Conservation (phyloP, 768 basidiomycete species). For the Erythrobasidium yunnanense region DNA sequence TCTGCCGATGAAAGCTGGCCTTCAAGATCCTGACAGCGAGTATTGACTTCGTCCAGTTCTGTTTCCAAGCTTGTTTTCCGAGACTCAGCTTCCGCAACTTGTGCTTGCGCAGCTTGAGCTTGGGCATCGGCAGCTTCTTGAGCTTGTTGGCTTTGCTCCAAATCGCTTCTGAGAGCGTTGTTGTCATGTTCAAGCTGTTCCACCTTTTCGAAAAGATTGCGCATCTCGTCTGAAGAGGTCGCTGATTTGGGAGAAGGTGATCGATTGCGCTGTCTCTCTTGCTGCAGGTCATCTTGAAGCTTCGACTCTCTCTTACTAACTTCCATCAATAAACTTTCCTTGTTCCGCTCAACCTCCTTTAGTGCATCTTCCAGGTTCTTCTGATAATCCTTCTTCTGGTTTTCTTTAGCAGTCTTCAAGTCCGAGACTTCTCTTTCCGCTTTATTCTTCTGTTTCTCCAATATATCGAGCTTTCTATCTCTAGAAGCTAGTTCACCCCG, state of each 20-base stretch:
- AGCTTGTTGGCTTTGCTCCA: too few species aligned
- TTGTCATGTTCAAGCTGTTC: too few species aligned
- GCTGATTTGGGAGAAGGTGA: too few species aligned
- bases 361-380: background rate
- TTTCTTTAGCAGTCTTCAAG: background rate
- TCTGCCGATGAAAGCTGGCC: background rate
- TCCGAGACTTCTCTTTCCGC: background rate
- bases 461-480: conserved; percentile 5
- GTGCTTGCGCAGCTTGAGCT: conserved; percentile 2
- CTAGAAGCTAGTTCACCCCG: conserved; percentile 19
- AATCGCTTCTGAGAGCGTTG: too few species aligned
- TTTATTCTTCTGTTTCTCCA: background rate
- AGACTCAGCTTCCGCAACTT: too few species aligned
- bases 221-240: too few species aligned
- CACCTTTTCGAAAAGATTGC: too few species aligned
- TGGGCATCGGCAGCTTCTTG: background rate
- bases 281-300: conserved; percentile 1
- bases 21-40: background rate
- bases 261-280: background rate
- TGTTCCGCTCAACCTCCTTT: background rate
- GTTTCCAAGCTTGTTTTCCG: background rate
- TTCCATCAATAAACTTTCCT: background rate
- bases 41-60: background rate
- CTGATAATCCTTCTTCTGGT: background rate
- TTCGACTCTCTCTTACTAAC: background rate